Conservation (phyloP, 176 grass and related monocot genomes). For the Rhynchospora tenuis region DNA sequence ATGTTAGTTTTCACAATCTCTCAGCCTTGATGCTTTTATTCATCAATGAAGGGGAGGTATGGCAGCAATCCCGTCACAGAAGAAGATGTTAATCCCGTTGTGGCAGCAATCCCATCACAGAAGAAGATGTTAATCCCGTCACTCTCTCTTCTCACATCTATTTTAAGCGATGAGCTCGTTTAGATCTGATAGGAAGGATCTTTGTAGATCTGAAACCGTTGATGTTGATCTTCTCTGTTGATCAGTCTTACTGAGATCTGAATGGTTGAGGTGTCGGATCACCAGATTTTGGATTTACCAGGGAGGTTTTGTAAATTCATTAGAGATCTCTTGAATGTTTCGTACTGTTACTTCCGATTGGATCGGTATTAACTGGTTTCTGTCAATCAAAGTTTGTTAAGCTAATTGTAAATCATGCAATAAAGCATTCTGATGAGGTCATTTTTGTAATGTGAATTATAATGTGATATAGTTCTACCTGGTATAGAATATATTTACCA, state of each 20-base stretch:
- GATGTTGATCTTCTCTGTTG: background rate
- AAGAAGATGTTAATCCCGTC: no score
- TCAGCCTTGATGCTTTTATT: no score
- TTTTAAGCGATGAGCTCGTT: background rate
- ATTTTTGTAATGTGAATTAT: background rate
- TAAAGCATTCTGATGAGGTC: background rate
- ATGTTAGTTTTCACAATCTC: no score
- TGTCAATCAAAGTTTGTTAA: background rate
- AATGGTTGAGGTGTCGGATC: background rate
- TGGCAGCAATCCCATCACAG: no score
- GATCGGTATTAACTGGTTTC: background rate
- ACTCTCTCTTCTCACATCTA: background rate
- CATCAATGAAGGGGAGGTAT: constrained; percentile 87
- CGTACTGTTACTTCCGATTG: background rate
- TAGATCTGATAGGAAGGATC: constrained; percentile 13
- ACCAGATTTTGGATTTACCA: background rate
- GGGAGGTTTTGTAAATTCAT: background rate
- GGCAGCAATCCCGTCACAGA: no score
- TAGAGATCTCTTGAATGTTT: background rate
- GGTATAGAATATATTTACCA: background rate
- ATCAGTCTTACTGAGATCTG: background rate
- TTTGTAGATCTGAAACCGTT: background rate
- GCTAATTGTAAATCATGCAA: background rate
- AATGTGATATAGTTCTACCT: background rate
- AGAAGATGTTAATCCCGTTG: no score